Percentiles rank a stretch among this genome's conserved stretches.
Conservation (phyloP, 2,329 filamentous ascomycete species). For the Karstenula rhodostoma region DNA sequence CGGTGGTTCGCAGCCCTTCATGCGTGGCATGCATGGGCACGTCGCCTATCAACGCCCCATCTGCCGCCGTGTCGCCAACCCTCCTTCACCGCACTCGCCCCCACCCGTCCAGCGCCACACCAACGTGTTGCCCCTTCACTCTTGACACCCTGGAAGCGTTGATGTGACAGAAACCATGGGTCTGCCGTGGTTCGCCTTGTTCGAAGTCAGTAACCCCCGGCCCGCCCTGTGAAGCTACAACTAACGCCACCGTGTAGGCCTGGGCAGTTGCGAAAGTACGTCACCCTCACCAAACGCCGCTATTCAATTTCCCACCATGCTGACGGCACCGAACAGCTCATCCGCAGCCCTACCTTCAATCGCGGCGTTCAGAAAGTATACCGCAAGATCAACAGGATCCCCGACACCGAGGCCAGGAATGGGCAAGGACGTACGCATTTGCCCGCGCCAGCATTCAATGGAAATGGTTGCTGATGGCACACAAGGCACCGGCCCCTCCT, state of each 20-base stretch:
- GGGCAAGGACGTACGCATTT: constrained; percentile 57
- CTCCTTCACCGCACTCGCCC: constrained; percentile 10
- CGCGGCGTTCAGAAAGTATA: constrained; percentile 61
- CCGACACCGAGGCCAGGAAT: constrained; percentile 50
- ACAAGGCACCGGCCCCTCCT: constrained; percentile 47
- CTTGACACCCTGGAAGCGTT: not conserved
- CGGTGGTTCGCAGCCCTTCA: constrained; percentile 9
- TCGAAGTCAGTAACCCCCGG: constrained; percentile 39
- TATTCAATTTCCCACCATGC: constrained; percentile 1
- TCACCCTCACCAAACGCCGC: constrained; percentile 13
- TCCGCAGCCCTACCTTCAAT: constrained; percentile 64
- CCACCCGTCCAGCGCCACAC: constrained; percentile 6
- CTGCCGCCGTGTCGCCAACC: constrained; percentile 13
- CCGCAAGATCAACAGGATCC: constrained; percentile 54
- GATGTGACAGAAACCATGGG: constrained; percentile 28
- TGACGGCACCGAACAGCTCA: constrained; percentile 49
- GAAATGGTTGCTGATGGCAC: constrained; percentile 13
- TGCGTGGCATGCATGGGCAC: constrained; percentile 5
- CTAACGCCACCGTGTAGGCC: constrained; percentile 41
- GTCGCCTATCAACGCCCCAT: not conserved
- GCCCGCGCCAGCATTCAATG: constrained; percentile 38
- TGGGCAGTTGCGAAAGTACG: constrained; percentile 50
- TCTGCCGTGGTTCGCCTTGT: constrained; percentile 38
- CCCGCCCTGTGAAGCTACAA: constrained; percentile 16
- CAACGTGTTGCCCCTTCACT: not conserved